Percentiles rank a stretch among this genome's conserved stretches.
Conservation (phyloP, 805 yeast genomes). For the Wickerhamomyces ciferrii region DNA sequence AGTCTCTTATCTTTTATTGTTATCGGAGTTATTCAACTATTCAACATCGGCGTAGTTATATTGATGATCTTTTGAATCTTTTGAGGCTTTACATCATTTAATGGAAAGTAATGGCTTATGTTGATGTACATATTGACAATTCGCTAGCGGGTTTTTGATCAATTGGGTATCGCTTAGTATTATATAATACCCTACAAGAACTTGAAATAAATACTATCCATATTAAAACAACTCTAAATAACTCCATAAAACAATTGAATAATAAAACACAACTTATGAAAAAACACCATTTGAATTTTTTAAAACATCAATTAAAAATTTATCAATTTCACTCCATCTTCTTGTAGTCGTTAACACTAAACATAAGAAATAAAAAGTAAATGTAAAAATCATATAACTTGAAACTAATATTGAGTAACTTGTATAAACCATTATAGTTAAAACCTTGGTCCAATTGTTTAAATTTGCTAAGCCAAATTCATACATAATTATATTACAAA, state of each 20-base stretch:
- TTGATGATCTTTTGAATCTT: too few relatives aligned
- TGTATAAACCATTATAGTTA: not conserved
- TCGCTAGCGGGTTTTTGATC: too few relatives aligned
- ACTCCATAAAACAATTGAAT: not conserved
- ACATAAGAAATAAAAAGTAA: not conserved
- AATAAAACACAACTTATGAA: not conserved
- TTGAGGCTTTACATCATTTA: too few relatives aligned
- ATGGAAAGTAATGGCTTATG: too few relatives aligned
- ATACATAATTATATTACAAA: not conserved
- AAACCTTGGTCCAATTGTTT: not conserved
- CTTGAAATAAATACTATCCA: too few relatives aligned
- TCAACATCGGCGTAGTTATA: too few relatives aligned
- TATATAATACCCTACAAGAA: too few relatives aligned
- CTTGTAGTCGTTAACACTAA: not conserved
- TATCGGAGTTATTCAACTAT: too few relatives aligned
- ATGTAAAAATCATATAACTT: not conserved
- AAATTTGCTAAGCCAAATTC: not conserved
- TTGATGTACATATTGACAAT: too few relatives aligned
- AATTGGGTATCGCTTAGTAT: too few relatives aligned
- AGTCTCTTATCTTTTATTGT: too few relatives aligned
- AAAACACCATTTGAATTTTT: conserved; percentile 1
- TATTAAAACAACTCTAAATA: too few relatives aligned
- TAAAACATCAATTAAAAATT: not conserved
- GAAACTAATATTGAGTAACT: conserved; percentile 1
- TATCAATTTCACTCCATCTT: conserved; percentile 1